Conservation (phyloP, 169 alveolate species). For the Plasmodium fragile region DNA sequence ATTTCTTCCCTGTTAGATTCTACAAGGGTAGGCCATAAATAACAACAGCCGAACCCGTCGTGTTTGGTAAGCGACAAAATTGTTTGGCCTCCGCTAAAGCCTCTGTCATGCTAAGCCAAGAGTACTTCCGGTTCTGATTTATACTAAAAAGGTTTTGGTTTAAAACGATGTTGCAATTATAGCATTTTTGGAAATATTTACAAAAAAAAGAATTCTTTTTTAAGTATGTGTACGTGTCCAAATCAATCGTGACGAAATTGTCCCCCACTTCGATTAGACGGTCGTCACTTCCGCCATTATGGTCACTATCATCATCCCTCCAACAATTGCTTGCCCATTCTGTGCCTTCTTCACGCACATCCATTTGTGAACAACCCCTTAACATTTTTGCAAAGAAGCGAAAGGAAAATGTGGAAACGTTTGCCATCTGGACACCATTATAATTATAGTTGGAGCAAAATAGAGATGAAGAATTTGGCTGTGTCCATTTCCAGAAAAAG, state of each 20-base stretch:
- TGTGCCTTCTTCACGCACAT: background rate
- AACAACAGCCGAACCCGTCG: slow-evolving; percentile 82
- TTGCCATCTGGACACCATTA: slow-evolving; percentile 3
- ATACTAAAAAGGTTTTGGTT: slow-evolving; percentile 49
- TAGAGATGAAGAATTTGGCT: slow-evolving; percentile 77
- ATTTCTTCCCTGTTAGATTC: background rate
- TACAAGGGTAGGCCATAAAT: slow-evolving; percentile 82
- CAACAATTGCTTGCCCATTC: background rate
- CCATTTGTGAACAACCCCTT: background rate
- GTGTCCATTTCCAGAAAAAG: slow-evolving; percentile 86
- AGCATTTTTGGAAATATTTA: slow-evolving; percentile 47
- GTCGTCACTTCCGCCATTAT: background rate
- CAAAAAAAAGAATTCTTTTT: slow-evolving; percentile 49
- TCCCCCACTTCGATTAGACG: slow-evolving; percentile 32
- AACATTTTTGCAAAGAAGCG: slow-evolving; percentile 24
- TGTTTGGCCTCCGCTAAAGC: slow-evolving; percentile 80
- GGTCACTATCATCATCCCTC: background rate
- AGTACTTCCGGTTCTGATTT: slow-evolving; percentile 50
- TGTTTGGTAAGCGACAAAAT: slow-evolving; percentile 80
- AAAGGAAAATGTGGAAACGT: slow-evolving; percentile 12
- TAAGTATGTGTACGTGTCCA: slow-evolving; percentile 34
- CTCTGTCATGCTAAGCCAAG: slow-evolving; percentile 77
- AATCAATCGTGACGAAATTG: slow-evolving; percentile 38
- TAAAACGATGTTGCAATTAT: slow-evolving; percentile 16
- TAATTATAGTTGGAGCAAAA: slow-evolving; percentile 45